phyloP scores from a whole-genome alignment of 768 basidiomycete genomes.

The Lactarius deliciosus region DNA sequence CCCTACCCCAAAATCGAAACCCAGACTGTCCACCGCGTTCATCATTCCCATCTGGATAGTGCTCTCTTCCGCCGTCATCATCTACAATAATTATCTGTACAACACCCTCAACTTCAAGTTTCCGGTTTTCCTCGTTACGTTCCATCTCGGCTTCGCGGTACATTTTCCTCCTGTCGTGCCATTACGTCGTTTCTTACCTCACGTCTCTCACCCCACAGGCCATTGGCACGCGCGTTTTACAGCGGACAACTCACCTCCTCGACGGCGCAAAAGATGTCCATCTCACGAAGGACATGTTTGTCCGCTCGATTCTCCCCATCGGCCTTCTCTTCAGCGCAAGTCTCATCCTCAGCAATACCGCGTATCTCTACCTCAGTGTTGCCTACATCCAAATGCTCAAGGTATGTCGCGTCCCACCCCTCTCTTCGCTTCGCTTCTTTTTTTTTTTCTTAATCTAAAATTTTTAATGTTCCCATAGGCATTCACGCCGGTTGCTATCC shows the following conservation, averaged over 20 bases:
- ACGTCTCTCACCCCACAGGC: slow-evolving; percentile 42
- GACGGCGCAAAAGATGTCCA: slow-evolving; percentile 78
- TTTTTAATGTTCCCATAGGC: slow-evolving; percentile 51
- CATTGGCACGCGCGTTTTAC: slow-evolving; percentile 81
- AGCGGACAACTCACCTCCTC: slow-evolving; percentile 76
- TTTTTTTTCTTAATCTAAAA: neutral
- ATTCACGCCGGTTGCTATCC: slow-evolving; percentile 85
- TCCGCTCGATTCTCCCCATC: slow-evolving; percentile 88
- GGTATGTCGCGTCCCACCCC: slow-evolving; percentile 39
- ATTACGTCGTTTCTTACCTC: slow-evolving; percentile 5
- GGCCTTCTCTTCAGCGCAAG: slow-evolving; percentile 92
- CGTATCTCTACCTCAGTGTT: slow-evolving; percentile 88
- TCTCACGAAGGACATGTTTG: slow-evolving; percentile 75
- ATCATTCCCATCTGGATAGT: slow-evolving; percentile 94
- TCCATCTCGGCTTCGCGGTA: slow-evolving; percentile 69
- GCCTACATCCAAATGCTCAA: slow-evolving; percentile 98
- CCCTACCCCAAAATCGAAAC: slow-evolving; percentile 42
- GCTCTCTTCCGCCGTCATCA: slow-evolving; percentile 86
- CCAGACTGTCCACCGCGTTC: slow-evolving; percentile 59
- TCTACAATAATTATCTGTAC: slow-evolving; percentile 94
- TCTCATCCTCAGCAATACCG: slow-evolving; percentile 87
- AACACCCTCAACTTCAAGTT: slow-evolving; percentile 80
- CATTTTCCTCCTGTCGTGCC: slow-evolving; percentile 31
- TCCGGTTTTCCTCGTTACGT: slow-evolving; percentile 93
- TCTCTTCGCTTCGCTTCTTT: neutral